phyloP scores from a whole-genome alignment of 768 basidiomycete genomes.

The Stropharia rugosoannulata region DNA sequence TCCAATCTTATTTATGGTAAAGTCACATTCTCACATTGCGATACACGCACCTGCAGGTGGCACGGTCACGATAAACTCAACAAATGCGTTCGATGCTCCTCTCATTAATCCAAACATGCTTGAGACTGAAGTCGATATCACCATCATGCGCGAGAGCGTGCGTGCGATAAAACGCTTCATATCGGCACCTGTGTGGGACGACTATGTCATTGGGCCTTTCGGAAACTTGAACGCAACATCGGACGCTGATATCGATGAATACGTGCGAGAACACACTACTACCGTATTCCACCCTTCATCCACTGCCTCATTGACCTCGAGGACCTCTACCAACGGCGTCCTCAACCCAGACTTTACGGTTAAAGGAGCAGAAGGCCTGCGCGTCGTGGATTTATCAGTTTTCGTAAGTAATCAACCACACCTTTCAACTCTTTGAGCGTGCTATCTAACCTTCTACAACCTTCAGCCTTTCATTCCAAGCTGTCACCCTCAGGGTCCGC shows the following conservation, averaged over 20 bases:
- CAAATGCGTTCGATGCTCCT: conserved; percentile 19
- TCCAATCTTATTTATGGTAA: neutral
- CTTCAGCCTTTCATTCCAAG: conserved; percentile 23
- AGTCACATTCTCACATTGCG: neutral
- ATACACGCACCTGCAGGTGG: neutral
- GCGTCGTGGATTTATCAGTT: conserved; percentile 30
- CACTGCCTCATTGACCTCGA: conserved; percentile 25
- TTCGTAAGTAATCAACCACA: conserved; percentile 12
- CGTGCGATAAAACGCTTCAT: neutral
- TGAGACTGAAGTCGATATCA: conserved; percentile 3
- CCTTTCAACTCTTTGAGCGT: conserved; percentile 11
- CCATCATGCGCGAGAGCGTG: neutral
- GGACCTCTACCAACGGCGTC: conserved; percentile 23
- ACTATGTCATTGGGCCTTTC: conserved; percentile 20
- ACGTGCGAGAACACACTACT: conserved; percentile 12
- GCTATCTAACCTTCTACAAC: neutral
- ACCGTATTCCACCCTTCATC: conserved; percentile 27
- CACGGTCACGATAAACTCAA: neutral
- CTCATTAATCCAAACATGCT: conserved; percentile 4
- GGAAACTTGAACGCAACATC: conserved; percentile 12
- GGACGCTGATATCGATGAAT: conserved; percentile 21
- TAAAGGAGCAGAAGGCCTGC: conserved; percentile 27
- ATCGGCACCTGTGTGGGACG: conserved; percentile 5
- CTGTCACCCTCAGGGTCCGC: conserved; percentile 29
- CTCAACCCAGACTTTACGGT: conserved; percentile 31